Evolutionary conservation across 73 alveolate species (phyloP).

Genomic region (Symbiodinium natans): DNA sequence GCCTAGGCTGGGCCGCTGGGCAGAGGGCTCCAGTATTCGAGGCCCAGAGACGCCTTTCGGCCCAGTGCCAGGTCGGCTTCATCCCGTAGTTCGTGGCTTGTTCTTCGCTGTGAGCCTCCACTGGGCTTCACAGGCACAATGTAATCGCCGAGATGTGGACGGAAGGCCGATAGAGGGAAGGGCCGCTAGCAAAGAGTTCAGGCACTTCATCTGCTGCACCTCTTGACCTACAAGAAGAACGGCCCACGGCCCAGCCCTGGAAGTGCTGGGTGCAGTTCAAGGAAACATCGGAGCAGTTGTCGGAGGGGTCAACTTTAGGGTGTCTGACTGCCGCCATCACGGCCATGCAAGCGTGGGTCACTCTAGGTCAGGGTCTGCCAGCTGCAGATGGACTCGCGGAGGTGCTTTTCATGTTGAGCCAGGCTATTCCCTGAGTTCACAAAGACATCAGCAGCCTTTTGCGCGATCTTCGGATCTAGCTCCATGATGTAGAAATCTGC

Average conservation of each 20-base stretch:
- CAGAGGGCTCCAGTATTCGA: too few species aligned
- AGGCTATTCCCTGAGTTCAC: background rate
- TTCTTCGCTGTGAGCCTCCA: constrained; percentile 79
- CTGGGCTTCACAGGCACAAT: constrained; percentile 75
- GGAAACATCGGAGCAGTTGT: too few species aligned
- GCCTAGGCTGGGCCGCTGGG: constrained; percentile 63
- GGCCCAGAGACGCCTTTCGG: background rate
- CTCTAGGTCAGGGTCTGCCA: constrained; percentile 59
- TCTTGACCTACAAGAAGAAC: constrained; percentile 26
- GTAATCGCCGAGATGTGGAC: background rate
- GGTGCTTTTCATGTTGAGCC: constrained; percentile 87
- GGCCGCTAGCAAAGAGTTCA: too few species aligned
- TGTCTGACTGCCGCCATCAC: too few species aligned
- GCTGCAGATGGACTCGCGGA: constrained; percentile 72
- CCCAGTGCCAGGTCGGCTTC: constrained; percentile 58
- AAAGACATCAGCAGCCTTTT: background rate
- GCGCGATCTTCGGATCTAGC: too few species aligned
- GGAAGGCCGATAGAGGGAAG: background rate
- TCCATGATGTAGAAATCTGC: background rate
- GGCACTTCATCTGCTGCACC: constrained; percentile 63
- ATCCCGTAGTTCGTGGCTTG: constrained; percentile 83
- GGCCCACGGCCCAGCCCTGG: background rate
- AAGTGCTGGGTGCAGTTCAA: background rate
- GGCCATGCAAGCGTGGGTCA: too few species aligned
- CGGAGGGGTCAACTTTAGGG: too few species aligned